Base-by-base conservation (phyloP, 768 basidiomycete genomes). In the Termitomyces sp. region DNA sequence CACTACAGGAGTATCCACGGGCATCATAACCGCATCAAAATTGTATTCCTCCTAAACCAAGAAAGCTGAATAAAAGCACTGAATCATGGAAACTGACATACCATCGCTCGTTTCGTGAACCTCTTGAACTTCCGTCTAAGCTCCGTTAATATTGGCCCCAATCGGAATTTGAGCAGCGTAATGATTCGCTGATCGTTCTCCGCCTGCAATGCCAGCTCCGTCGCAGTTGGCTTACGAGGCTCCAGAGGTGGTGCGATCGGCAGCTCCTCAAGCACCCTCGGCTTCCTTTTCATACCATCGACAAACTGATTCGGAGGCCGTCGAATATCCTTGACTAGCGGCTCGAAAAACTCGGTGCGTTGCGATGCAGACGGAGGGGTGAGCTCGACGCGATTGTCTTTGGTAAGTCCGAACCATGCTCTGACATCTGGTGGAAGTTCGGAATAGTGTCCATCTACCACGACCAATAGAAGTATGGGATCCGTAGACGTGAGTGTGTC, bases 41-140 rank as follows among this genome's bases (percentile, higher is more conserved):
- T 79, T 76, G 62, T 91, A 93, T 69, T 94, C 92, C 66, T 91
- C 88, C 91, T 93, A 66, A 54, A 10, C 30, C 3, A 30, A 28
- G 26, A 32, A 12, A 20, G 18, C 18, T n/a, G 9, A 30, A 40
- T 41, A 13, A 30, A 8, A 30, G n/a, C 28, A 41, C 50, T 58
- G 55, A 32, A 50, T 9, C 10, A 8, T 40, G 28, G 12, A 56
- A 23, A 16, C 56, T 18, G 26, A 77, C 87, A 69, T 65, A 95
- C 94, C 61, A 78, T 78, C 46, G 91, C 89, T 40, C 81, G 75
- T 74, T 93, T 93, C 0, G 86, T 89, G 68, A 97, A 95, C 64
- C 89, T 80, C 79, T 94, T 93, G 70, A 89, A 95, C 74, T 95
- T 94, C 70, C 92, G 84, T 77, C 93, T 94, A 65, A 99, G 76